Conservation (phyloP, 2,329 filamentous ascomycete genomes). For the Ophiosphaerella korrae region DNA sequence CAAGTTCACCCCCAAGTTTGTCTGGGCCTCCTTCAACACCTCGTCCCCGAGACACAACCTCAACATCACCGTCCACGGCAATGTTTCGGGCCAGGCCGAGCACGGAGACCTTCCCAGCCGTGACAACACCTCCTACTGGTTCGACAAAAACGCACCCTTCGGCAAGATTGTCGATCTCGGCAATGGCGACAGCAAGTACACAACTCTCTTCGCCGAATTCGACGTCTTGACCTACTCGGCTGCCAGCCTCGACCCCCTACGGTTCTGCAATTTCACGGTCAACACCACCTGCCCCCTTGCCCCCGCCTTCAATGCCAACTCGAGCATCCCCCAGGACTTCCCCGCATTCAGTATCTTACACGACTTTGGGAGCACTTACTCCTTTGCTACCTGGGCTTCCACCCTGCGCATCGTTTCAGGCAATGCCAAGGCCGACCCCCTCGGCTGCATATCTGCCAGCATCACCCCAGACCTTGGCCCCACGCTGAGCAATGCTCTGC, state of each 20-base stretch:
- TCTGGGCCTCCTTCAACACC: constrained; percentile 76
- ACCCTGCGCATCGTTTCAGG: constrained; percentile 78
- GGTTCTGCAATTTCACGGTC: constrained; percentile 69
- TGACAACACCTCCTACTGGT: constrained; percentile 57
- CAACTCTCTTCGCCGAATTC: constrained; percentile 74
- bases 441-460: constrained; percentile 81
- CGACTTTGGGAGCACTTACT: constrained; percentile 79
- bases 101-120: constrained; percentile 63
- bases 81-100: constrained; percentile 77
- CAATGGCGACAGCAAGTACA: constrained; percentile 63
- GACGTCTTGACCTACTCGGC: constrained; percentile 79
- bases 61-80: constrained; percentile 83
- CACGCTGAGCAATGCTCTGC: constrained; percentile 69
- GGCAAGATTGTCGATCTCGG: constrained; percentile 79
- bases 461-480: constrained; percentile 82
- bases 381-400: constrained; percentile 80
- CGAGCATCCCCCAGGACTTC: constrained; percentile 59
- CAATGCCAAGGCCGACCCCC: constrained; percentile 63
- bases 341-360: constrained; percentile 76
- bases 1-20: constrained; percentile 78
- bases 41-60: constrained; percentile 66
- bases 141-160: constrained; percentile 62
- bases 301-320: constrained; percentile 70
- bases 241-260: constrained; percentile 55
- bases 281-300: constrained; percentile 69